These are phyloP conservation scores for Neofusicoccum cordaticola DNA, from an alignment of 2,329 filamentous ascomycete genomes.

Conservation along the genomic window DNA sequence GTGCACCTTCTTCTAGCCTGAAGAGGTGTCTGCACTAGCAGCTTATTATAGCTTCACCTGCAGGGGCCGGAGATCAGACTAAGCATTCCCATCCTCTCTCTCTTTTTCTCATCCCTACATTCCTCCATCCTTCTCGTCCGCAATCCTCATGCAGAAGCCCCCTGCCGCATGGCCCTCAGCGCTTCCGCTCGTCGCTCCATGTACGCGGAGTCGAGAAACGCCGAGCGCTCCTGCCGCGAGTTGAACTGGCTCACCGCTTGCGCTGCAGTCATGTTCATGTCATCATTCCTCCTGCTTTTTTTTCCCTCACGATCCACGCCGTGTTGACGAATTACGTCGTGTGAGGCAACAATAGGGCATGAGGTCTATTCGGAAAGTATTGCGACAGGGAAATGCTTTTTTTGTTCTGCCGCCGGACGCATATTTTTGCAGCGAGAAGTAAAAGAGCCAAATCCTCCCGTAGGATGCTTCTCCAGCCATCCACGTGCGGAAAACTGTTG, in stretches of 20 bases:
- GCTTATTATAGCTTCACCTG: not conserved
- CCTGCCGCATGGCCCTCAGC: not conserved
- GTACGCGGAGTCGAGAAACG: slow-evolving; percentile 7
- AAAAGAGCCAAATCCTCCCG: too few relatives aligned
- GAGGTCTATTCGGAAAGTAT: too few relatives aligned
- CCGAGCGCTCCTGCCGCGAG: slow-evolving; percentile 1
- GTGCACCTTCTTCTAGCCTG: too few relatives aligned
- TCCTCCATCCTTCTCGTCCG: not conserved
- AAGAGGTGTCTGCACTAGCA: too few relatives aligned
- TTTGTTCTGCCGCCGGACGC: too few relatives aligned
- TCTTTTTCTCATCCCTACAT: not conserved
- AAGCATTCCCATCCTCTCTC: not conserved
- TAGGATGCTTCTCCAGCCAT: too few relatives aligned
- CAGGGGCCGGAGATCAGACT: not conserved
- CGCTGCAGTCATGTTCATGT: not conserved
- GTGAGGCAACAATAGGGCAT: too few relatives aligned
- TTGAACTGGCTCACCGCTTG: not conserved
- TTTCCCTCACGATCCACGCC: too few relatives aligned
- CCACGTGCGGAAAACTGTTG: too few relatives aligned
- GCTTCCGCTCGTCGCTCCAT: not conserved
- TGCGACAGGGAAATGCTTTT: too few relatives aligned
- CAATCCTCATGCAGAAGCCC: not conserved
- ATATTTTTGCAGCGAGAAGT: too few relatives aligned
- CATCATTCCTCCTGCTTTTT: not conserved
- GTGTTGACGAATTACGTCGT: too few relatives aligned